Evolutionary conservation across 768 basidiomycete species (phyloP), one percentile per base, ranked within the genome.

Genomic region (Trametes meyenii): DNA sequence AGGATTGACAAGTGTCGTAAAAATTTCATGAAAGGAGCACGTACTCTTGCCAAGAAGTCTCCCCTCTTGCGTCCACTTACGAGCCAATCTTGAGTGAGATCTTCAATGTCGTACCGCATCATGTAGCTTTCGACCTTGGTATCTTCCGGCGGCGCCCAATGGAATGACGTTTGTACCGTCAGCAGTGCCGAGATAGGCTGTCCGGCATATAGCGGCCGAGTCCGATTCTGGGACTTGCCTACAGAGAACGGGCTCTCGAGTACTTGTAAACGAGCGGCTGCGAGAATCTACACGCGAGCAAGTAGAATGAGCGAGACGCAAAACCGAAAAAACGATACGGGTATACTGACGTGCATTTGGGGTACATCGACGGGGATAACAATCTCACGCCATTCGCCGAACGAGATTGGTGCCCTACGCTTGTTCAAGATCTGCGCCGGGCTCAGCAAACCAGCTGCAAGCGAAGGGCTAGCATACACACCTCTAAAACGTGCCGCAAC

Each of bases 1-100:
- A 14, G 29, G 16, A 5, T 16, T 5, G 17, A 8, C 3, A 3
- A 26, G 21, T n/a, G 10, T 23, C 23, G 1, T n/a, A 10, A 13
- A 12, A 14, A 46, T 19, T 1, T 1, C n/a, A 3, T 19, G 8
- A 60, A 2, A 21, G 19, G 1, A 16, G 40, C 0, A 69, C 85
- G 54, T 68, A 92, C 96, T 75, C 77, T 80, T 2, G 89, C 91
- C 17, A 81, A 55, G 67, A 92, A 96, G 66, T 90, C 89, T 0
- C 94, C 95, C 54, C 89, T 85, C 75, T 95, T 96, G 43, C 82
- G 81, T 10, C 96, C 96, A 62, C 92, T 90, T 10, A 98, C 85
- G 3, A 97, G 79, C 96, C 96, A 98, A 65, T 92, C 90, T 50
- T 85, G 86, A 17, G 86, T 81, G 73, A 86, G 81, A 65, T 94